Percentiles rank a stretch among this genome's conserved stretches.
Evolutionary conservation across 75 land plant species (phyloP).

Genomic region (Cunninghamia lanceolata): DNA sequence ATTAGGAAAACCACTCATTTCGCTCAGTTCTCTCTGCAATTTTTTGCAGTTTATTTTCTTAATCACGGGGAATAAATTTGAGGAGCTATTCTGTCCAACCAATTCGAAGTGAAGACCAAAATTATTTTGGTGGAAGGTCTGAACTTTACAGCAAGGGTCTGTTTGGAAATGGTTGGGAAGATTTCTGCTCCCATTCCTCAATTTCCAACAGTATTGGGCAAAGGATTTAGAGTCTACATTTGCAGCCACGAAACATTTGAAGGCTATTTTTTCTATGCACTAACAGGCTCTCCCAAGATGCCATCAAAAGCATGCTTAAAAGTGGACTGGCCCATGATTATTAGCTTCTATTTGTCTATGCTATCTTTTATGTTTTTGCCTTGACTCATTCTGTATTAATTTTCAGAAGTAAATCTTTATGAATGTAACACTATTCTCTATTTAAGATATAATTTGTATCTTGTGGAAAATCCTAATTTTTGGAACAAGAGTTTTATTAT

Average conservation of each 20-base stretch:
- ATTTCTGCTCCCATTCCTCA: neutral
- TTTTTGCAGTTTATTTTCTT: neutral
- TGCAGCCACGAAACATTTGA: neutral
- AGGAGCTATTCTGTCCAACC: no score
- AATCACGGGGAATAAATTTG: neutral
- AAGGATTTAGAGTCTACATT: neutral
- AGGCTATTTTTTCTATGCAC: neutral
- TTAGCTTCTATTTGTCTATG: neutral
- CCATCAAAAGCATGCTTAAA: neutral
- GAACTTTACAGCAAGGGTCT: neutral
- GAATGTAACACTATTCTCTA: neutral
- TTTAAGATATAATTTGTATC: neutral
- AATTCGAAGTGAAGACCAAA: neutral
- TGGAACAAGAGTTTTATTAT: neutral
- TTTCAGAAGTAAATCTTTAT: neutral
- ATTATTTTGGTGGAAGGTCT: neutral
- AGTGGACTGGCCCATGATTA: neutral
- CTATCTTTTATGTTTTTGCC: neutral
- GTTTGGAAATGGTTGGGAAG: neutral
- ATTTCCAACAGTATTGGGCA: neutral
- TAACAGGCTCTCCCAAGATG: neutral
- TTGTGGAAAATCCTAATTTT: neutral
- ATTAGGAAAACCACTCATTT: neutral
- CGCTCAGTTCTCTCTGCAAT: neutral
- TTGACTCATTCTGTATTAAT: neutral